These are phyloP conservation scores for Panicum virgatum DNA, from an alignment of 202 grass and related monocot genomes.

Conservation along the genomic window DNA sequence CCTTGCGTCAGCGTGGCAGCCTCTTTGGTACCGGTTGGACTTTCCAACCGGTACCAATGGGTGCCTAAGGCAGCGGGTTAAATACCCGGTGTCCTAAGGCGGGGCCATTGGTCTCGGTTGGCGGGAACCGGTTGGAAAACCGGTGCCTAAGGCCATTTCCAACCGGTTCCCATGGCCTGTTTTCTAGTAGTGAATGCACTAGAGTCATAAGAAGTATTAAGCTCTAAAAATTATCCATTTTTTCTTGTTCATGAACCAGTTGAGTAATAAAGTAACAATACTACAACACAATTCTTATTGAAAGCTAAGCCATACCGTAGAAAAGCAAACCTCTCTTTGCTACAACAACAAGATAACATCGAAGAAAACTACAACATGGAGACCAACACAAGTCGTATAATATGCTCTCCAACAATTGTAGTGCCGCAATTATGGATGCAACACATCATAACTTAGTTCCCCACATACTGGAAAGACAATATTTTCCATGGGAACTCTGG, in stretches of 20 bases:
- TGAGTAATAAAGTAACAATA: background rate
- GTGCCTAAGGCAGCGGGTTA: too few species aligned
- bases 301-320: background rate
- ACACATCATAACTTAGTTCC: background rate
- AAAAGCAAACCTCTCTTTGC: background rate
- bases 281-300: background rate
- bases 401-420: background rate
- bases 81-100: too few species aligned
- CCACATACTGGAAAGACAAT: background rate
- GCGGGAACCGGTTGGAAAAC: too few species aligned
- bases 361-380: background rate
- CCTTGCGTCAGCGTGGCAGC: too few species aligned
- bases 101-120: too few species aligned
- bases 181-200: too few species aligned
- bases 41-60: too few species aligned
- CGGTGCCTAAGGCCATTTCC: too few species aligned
- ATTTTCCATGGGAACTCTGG: background rate
- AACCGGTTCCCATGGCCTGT: too few species aligned
- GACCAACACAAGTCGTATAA: background rate
- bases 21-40: too few species aligned
- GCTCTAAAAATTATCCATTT: background rate
- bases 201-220: background rate
- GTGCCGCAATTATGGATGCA: background rate
- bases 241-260: background rate
- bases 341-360: background rate